phyloP scores from a whole-genome alignment of 495 filamentous ascomycete species.

The Darksidea phi region DNA sequence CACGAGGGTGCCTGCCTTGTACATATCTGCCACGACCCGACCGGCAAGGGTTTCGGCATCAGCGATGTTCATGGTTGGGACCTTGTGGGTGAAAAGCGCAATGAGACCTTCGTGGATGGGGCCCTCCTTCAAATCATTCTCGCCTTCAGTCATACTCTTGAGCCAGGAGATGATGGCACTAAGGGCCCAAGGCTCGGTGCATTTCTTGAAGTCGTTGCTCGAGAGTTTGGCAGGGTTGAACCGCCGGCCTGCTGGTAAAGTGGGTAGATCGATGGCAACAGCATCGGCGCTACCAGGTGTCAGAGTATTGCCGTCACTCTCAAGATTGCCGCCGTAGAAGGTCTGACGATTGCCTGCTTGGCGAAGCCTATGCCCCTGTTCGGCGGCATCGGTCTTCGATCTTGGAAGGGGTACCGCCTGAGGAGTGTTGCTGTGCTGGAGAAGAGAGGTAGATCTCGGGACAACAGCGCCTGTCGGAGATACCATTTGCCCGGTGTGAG shows the following conservation, averaged over 20 bases:
- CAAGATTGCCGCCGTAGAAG: slow-evolving; percentile 43
- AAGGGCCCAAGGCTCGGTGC: slow-evolving; percentile 87
- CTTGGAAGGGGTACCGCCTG: slow-evolving; percentile 77
- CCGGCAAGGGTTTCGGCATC: slow-evolving; percentile 87
- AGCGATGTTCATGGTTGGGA: slow-evolving; percentile 97
- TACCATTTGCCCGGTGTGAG: slow-evolving; percentile 30
- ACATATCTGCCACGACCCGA: slow-evolving; percentile 78
- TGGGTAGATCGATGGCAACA: slow-evolving; percentile 51
- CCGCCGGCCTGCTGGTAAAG: slow-evolving; percentile 46
- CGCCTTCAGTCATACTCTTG: slow-evolving; percentile 80
- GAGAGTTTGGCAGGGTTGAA: slow-evolving; percentile 88
- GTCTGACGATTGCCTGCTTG: slow-evolving; percentile 50
- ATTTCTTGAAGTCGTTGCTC: slow-evolving; percentile 78
- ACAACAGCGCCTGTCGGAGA: slow-evolving; percentile 47
- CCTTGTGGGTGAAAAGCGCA: slow-evolving; percentile 89
- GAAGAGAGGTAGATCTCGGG: slow-evolving; percentile 82
- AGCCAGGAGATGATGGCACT: slow-evolving; percentile 87
- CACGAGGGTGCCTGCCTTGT: slow-evolving; percentile 71
- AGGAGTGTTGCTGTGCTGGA: slow-evolving; percentile 76
- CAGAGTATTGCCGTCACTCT: slow-evolving; percentile 46
- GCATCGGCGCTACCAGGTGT: slow-evolving; percentile 52
- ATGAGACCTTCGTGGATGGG: slow-evolving; percentile 83
- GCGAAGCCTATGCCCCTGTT: slow-evolving; percentile 55
- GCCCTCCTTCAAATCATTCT: slow-evolving; percentile 75
- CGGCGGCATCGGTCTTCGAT: slow-evolving; percentile 94